Evolutionary conservation across 2,329 filamentous ascomycete species (phyloP), one percentile per base, ranked within the genome.

Genomic region (Penicillium griseofulvum): DNA sequence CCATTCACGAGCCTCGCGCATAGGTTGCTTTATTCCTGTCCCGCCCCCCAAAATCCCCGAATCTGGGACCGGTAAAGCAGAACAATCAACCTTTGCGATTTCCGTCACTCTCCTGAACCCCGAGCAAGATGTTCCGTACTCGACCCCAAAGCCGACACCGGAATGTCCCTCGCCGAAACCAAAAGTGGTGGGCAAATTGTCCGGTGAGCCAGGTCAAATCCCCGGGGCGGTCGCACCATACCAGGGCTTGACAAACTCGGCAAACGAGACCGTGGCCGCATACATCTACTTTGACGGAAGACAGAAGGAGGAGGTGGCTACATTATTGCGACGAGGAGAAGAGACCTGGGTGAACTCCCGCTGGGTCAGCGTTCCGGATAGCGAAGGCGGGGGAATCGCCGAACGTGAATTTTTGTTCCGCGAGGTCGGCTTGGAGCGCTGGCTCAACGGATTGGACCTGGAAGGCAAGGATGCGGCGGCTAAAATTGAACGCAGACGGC

Each of bases 281-380:
- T 99, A 99, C 74, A 97, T 99, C 65, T 99, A 99, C 78, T 99
- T 99, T 70, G 94, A 99, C 74, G 94, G 94, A 17, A 83, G 94
- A 59, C 84, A 85, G 57, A 99, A 99, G 74, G 94, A 99, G 72
- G 94, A 99, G 76, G 95, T 99, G 3, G 94, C 94, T 49, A 99
- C 94, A 12, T 79, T 99, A 54, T 80, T 99, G 49, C 83, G 94
- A 52, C 88, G 92, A 12, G 93, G 94, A 24, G 94, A 97, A 71
- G 94, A 99, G 76, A 99, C 94, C 2, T 99, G 94, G 94, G 95
- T 99, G 24, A 99, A 97, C 70, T 97, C 91, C 53, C 83, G 94
- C 66, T 99, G 94, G 94, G 94, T 99, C 47, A 93, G 95, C 70
- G 86, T 99, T 7, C 91, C 93, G 3, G 87, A 92, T 28, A 85